phyloP scores from a whole-genome alignment of 2,329 filamentous ascomycete species.

The Elsinoe fawcettii region DNA sequence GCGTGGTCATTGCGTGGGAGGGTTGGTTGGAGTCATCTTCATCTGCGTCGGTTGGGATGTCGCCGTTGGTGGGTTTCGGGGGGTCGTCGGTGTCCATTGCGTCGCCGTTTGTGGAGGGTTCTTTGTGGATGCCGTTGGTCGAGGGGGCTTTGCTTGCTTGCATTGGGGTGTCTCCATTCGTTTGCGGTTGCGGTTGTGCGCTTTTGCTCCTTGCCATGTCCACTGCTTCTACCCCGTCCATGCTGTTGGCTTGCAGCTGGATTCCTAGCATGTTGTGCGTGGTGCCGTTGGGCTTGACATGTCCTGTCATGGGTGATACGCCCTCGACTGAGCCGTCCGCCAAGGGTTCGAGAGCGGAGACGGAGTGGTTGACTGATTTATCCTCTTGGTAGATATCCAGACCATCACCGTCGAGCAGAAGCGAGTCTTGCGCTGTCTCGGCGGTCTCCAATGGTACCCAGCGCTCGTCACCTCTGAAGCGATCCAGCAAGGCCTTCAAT shows the following conservation, averaged over 20 bases:
- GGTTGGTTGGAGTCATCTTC: constrained; percentile 1
- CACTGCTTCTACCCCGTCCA: constrained; percentile 24
- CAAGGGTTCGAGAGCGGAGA: neutral
- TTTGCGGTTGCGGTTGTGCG: neutral
- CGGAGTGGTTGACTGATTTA: constrained; percentile 4
- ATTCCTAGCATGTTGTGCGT: neutral
- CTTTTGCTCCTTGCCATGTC: constrained; percentile 18
- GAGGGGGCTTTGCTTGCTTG: constrained; percentile 6
- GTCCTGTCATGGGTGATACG: neutral
- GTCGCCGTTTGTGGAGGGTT: neutral
- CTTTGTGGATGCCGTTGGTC: constrained; percentile 3
- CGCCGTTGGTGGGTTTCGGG: constrained; percentile 8
- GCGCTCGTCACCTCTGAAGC: constrained; percentile 65
- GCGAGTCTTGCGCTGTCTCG: constrained; percentile 44
- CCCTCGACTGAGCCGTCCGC: neutral
- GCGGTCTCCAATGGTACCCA: constrained; percentile 52
- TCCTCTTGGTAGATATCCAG: constrained; percentile 2
- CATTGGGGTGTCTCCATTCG: constrained; percentile 13
- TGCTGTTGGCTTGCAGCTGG: constrained; percentile 14
- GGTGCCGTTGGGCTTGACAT: constrained; percentile 1
- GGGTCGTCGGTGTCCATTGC: neutral
- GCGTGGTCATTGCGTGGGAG: constrained; percentile 49
- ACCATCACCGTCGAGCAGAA: constrained; percentile 23
- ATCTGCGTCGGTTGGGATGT: constrained; percentile 7
- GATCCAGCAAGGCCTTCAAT: constrained; percentile 65